These are phyloP conservation scores for Gossypium ekmanianum DNA, from an alignment of 345 rosid genomes.

Conservation along the genomic window DNA sequence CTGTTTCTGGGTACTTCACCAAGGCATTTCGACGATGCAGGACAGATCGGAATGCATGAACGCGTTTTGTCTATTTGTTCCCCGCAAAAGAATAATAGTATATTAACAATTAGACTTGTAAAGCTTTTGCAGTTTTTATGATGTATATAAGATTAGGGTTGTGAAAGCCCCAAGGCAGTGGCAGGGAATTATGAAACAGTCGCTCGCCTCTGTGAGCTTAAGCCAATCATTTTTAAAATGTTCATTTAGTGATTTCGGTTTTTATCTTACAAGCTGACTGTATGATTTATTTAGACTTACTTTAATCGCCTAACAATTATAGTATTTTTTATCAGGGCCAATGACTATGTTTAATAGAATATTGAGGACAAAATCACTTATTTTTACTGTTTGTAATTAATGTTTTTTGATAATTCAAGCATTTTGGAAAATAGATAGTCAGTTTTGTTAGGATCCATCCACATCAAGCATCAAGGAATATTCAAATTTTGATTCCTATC, in stretches of 20 bases:
- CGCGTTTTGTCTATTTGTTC: background rate
- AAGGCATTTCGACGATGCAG: conserved; percentile 44
- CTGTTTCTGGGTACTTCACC: conserved; percentile 38
- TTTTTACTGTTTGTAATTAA: too few species aligned
- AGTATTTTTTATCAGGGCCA: too few species aligned
- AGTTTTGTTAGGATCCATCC: too few species aligned
- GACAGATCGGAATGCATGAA: conserved; percentile 27
- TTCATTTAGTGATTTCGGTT: background rate
- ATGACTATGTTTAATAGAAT: too few species aligned
- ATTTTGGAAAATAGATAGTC: too few species aligned
- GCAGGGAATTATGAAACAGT: background rate
- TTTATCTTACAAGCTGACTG: background rate
- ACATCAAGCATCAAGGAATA: too few species aligned
- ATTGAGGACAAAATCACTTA: too few species aligned
- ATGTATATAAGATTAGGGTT: background rate
- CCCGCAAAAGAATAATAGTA: background rate
- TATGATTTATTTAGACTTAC: too few species aligned
- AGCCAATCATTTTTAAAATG: background rate
- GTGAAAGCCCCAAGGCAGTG: background rate
- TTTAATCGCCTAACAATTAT: too few species aligned
- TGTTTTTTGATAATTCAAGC: too few species aligned
- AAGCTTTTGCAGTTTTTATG: background rate
- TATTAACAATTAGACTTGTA: background rate
- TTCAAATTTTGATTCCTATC: too few species aligned
- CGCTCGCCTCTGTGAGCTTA: background rate